A percentile compares a stretch with the other conserved stretches of the same genome.
Evolutionary conservation across 495 filamentous ascomycete genomes (phyloP).

Genomic region (Neurospora sp.): DNA sequence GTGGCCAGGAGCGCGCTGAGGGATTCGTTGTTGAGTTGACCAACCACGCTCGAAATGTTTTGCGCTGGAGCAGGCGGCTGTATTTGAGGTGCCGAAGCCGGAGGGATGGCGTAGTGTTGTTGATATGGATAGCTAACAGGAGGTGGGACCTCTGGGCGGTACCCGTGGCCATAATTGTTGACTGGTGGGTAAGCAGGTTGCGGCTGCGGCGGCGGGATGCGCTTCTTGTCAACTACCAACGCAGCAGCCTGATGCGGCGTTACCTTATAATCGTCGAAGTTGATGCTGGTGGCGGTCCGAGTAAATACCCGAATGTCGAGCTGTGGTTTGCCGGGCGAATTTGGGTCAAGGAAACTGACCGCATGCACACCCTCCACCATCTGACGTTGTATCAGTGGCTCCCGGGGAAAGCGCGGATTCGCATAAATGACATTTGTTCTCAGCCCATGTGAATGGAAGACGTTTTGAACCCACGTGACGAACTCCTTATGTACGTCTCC

Average conservation of each 20-base stretch:
- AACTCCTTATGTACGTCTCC: slow-evolving; percentile 76
- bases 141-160: background rate
- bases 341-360: slow-evolving; percentile 61
- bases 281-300: slow-evolving; percentile 58
- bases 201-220: slow-evolving; percentile 24
- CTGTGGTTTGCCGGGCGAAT: slow-evolving; percentile 56
- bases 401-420: slow-evolving; percentile 64
- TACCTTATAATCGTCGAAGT: slow-evolving; percentile 71
- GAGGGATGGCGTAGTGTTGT: slow-evolving; percentile 26
- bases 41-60: slow-evolving; percentile 47
- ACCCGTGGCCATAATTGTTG: background rate
- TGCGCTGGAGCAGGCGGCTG: slow-evolving; percentile 27
- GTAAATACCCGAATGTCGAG: slow-evolving; percentile 80
- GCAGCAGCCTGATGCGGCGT: slow-evolving; percentile 72
- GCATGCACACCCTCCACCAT: slow-evolving; percentile 83
- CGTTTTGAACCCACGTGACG: slow-evolving; percentile 66
- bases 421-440: slow-evolving; percentile 67
- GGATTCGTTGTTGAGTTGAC: slow-evolving; percentile 54
- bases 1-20: slow-evolving; percentile 64
- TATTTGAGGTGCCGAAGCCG: slow-evolving; percentile 30
- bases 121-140: slow-evolving; percentile 10
- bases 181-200: slow-evolving; percentile 11
- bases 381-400: slow-evolving; percentile 70
- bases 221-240: slow-evolving; percentile 66
- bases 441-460: slow-evolving; percentile 60